Evolutionary conservation across 441 rosid species (phyloP), one percentile per base, ranked within the genome.

Genomic region (Syzygium malaccense): DNA sequence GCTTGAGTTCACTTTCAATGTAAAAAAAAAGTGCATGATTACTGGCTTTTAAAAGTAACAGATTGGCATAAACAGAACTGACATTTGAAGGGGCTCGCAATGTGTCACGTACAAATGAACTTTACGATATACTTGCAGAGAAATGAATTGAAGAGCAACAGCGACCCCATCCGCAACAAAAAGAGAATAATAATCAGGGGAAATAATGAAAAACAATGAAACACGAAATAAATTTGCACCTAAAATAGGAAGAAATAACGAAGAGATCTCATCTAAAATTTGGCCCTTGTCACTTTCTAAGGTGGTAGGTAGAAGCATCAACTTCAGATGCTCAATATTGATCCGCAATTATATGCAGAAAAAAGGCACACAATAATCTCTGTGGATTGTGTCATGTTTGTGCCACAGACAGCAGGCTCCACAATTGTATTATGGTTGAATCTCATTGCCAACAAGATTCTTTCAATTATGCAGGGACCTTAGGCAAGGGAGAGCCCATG

Each of bases 1-100:
- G 87, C 91, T 92, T 92, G 83, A 85, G 89, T 87, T 88, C 93
- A 89, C 90, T 89, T 66, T 83, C 68, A 55, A 86, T 60, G 68
- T 78, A 48, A 57, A 89, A 68, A 89, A 86, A 0, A 83, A 17
- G n/a, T 57, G 79, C 18, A 86, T 37, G 28, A 37, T 57, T 30
- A 75, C 41, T 64, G 33, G 66, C 28, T 55, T 30, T 62, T 48
- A 78, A 55, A 62, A 53, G 55, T 51, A 87, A 66, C 30, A 51
- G 56, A 51, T 85, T 56, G 87, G 62, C 80, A 89, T 51, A 85
- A 78, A 88, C 92, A 88, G 86, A 41, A 41, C n/a, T 60, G 5
- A 41, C 18, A 75, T 13, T 23, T 41, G n/a, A 75, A 75, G 83
- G 53, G n/a, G 83, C n/a, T 41, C 8, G n/a, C 5, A 14, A 41